Conservation (phyloP, 495 filamentous ascomycete species). For the Talaromyces borbonicus region DNA sequence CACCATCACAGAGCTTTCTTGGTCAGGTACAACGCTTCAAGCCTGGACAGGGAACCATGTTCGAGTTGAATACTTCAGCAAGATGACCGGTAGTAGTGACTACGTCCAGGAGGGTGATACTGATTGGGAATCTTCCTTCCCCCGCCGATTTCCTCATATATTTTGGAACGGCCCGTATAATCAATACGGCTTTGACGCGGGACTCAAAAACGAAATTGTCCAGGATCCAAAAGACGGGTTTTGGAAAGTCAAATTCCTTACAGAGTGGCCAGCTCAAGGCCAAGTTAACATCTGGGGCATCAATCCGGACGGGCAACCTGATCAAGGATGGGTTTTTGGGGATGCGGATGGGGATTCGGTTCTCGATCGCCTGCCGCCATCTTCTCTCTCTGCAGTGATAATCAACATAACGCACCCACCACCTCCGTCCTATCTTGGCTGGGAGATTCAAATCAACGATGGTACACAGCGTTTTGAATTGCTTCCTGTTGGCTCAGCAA, state of each 20-base stretch:
- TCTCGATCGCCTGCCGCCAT: conserved; percentile 55
- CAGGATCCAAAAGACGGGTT: conserved; percentile 39
- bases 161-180: conserved; percentile 59
- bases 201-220: conserved; percentile 45
- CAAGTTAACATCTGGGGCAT: conserved; percentile 64
- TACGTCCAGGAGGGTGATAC: conserved; percentile 56
- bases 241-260: conserved; percentile 54
- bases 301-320: conserved; percentile 54
- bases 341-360: conserved; percentile 53
- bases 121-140: conserved; percentile 21
- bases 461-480: conserved; percentile 41
- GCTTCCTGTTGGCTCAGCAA: conserved; percentile 43
- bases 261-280: conserved; percentile 54
- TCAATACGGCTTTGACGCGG: conserved; percentile 58
- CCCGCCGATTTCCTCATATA: conserved; percentile 53
- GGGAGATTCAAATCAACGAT: conserved; percentile 49
- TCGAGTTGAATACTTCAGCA: conserved; percentile 58
- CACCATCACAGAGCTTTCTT: conserved; percentile 35
- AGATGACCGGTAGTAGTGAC: conserved; percentile 51
- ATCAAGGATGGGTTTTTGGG: conserved; percentile 47
- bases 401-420: conserved; percentile 54
- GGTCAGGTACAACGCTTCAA: conserved; percentile 54
- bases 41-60: conserved; percentile 58
- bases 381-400: conserved; percentile 41
- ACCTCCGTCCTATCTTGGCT: conserved; percentile 45